Evolutionary conservation across 805 yeast genomes (phyloP), one percentile per base, ranked within the genome.

Genomic region (Brettanomyces sp.): DNA sequence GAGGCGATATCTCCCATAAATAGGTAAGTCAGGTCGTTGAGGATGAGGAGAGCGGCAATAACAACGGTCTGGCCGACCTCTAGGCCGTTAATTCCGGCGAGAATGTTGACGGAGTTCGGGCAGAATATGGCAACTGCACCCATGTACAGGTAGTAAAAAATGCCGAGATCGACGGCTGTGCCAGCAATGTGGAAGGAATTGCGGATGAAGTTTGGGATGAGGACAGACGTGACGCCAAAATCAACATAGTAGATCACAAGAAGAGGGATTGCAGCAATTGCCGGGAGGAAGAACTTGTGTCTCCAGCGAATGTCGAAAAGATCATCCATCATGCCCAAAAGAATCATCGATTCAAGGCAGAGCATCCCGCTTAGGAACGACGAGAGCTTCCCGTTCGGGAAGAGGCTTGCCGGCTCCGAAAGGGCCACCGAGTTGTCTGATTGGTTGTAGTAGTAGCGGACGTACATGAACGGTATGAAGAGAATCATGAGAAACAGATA

Each of bases 261-360:
- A 55, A 93, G 70, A 4, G 99, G 99, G 39, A 93, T 79, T 1
- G 96, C 82, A 0, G 96, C 96, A 45, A 93, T 79, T 0, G 96
- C 96, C 0, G 99, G 99, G 53, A 93, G 61, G 57, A 93, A 88
- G 67, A 93, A 88, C 70, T 93, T 93, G 68, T 93, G 96, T 59
- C 99, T 74, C 99, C 99, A 93, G 55, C 96, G 76, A 51, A 93
- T 80, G 64, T 93, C 99, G 59, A 93, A 93, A 56, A 93, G 71
- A 67, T 93, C 99, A 64, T 93, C 99, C 42, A 95, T 84, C 30
- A 93, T 72, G 0, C 99, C 99, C 39, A 93, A 69, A 39, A 93
- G 67, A 13, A 89, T 73, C 62, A 93, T 90, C 52, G 88, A 78
- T 64, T 88, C 88, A 42, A 93, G 65, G 49, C 95, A 87, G 49